These are phyloP conservation scores for Globisporangium canariense DNA, from an alignment of 352 stramenopile species.

Conservation along the genomic window DNA sequence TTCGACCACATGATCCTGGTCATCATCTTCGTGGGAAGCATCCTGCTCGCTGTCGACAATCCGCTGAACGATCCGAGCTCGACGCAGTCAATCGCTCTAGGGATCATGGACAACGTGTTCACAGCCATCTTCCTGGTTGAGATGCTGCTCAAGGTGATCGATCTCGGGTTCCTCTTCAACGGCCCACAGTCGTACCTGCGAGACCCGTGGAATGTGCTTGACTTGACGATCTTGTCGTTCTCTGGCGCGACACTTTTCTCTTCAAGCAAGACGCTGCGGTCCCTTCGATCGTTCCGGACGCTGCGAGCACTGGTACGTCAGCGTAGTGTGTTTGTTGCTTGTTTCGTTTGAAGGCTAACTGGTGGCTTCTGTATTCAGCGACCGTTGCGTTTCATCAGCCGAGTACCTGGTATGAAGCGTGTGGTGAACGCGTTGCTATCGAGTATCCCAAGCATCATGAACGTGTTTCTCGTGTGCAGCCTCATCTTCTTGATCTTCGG, in stretches of 20 bases:
- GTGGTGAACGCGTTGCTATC: conserved; percentile 77
- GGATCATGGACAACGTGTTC: conserved; percentile 46
- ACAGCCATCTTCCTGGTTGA: conserved; percentile 63
- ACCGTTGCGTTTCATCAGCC: conserved; percentile 65
- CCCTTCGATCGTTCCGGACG: conserved; percentile 59
- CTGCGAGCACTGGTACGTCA: conserved; percentile 55
- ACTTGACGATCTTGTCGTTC: conserved; percentile 61
- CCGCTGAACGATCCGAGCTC: conserved; percentile 48
- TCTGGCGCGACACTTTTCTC: conserved; percentile 42
- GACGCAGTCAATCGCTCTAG: conserved; percentile 23
- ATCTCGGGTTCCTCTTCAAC: conserved; percentile 55
- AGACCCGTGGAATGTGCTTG: conserved; percentile 74
- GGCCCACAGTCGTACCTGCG: conserved; percentile 57
- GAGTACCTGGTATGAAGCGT: conserved; percentile 58
- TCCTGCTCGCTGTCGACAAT: conserved; percentile 63
- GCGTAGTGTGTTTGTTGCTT: conserved; percentile 1
- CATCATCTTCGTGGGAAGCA: conserved; percentile 60
- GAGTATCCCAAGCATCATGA: conserved; percentile 73
- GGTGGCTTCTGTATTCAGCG: conserved; percentile 20
- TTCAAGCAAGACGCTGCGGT: conserved; percentile 37
- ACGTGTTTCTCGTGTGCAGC: conserved; percentile 79
- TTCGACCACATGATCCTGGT: conserved; percentile 68
- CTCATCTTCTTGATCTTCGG: conserved; percentile 90
- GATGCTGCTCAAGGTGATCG: conserved; percentile 75
- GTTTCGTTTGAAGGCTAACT: background rate